Evolutionary conservation across 352 stramenopile species (phyloP), one percentile per base, ranked within the genome.

Genomic region (Phytophthora crassamura): DNA sequence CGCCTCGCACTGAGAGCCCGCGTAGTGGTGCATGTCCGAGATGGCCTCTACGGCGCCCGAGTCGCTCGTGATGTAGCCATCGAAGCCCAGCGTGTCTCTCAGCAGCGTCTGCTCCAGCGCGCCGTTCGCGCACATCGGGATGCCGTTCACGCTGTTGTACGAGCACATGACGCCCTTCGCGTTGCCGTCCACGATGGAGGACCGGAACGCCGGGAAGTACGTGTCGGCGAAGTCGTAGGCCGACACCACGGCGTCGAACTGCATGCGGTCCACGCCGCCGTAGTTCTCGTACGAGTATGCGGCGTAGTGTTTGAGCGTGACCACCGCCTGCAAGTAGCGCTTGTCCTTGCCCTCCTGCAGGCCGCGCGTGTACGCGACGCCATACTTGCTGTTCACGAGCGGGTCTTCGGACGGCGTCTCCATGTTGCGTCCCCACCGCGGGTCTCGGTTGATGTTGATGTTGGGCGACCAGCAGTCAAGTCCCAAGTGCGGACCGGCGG

Each of bases 101-200:
- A 98, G 63, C 7, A 92, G 51, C 9, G 78, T 69, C 10, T 80
- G 86, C 33, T 75, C 64, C 18, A 98, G 75, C 28, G 75, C 71
- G 8, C 74, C 56, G 63, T 98, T 97, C 9, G 91, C 85, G 61
- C 96, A 98, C 55, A 90, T 86, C 5, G 95, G 96, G 28, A 97
- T 74, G 9, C 94, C 93, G 69, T 98, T 98, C 14, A 98, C 61
- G 32, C 84, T 86, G 67, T 99, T 98, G 82, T 99, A 99, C 38
- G 84, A 95, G 77, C 95, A 99, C 96, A 99, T 98, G 59, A 98
- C 67, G 5, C 86, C 78, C 39, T 28, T 91, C 3, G 82, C 91
- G 8, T 84, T 74, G 8, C 67, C 91, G 7, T 95, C 78, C 51
- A 70, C 77, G 0, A 98, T 78, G 28, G 90, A 93, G 32, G 83